Evolutionary conservation across 306 rosid species (phyloP).

Genomic region (Prunus kanzakura): DNA sequence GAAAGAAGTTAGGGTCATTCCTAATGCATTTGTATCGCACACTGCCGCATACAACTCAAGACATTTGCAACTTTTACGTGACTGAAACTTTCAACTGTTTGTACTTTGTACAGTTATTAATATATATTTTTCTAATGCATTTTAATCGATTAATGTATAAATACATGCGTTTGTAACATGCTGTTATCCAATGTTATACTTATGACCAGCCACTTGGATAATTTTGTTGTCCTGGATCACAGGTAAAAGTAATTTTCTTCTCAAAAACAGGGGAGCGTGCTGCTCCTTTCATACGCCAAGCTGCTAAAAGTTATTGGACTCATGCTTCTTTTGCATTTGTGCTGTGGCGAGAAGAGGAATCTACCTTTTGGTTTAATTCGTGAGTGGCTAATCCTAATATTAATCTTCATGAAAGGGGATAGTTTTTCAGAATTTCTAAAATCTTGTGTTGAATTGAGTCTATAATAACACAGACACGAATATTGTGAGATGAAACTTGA

Average conservation of each 20-base stretch:
- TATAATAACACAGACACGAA: not conserved
- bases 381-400: constrained; percentile 40
- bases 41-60: not conserved
- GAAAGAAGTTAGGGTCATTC: not conserved
- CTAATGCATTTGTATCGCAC: not conserved
- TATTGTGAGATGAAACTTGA: not conserved
- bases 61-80: not conserved
- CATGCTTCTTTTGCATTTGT: constrained; percentile 84
- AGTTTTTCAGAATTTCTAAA: not conserved
- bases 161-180: not conserved
- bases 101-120: too few species aligned
- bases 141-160: not conserved
- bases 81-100: not conserved
- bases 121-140: not conserved
- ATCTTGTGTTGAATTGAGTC: not conserved
- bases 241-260: constrained; percentile 84
- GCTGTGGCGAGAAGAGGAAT: constrained; percentile 85
- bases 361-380: constrained; percentile 78
- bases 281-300: constrained; percentile 71
- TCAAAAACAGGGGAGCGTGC: constrained; percentile 84
- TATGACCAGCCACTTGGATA: not conserved
- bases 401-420: not conserved
- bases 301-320: constrained; percentile 68
- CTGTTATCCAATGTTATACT: not conserved
- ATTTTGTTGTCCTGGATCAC: constrained; percentile 24